Evolutionary conservation across 2,329 filamentous ascomycete genomes (phyloP).

Genomic region (Intubia oerlemansii): DNA sequence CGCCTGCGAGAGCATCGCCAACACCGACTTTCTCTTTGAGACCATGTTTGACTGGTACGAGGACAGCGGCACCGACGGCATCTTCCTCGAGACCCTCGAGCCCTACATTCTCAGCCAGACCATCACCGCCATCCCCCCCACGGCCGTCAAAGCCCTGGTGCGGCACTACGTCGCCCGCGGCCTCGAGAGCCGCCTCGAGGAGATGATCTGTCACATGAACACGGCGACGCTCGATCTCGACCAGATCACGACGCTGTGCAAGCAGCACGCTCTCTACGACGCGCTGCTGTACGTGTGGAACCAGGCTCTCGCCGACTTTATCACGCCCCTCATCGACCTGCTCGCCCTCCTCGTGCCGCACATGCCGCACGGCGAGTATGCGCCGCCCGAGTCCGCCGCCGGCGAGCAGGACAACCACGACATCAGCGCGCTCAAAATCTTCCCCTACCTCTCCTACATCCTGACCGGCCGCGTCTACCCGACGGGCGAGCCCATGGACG

Average conservation of each 20-base stretch:
- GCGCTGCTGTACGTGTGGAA: slow-evolving; percentile 97
- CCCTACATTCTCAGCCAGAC: slow-evolving; percentile 65
- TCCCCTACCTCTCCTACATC: slow-evolving; percentile 82
- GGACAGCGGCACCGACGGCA: slow-evolving; percentile 45
- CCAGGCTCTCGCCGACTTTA: slow-evolving; percentile 67
- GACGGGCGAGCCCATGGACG: slow-evolving; percentile 53
- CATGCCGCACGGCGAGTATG: slow-evolving; percentile 28
- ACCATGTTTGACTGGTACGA: slow-evolving; percentile 83
- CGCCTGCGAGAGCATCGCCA: slow-evolving; percentile 57
- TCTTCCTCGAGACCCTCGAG: slow-evolving; percentile 79
- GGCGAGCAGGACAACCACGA: slow-evolving; percentile 39
- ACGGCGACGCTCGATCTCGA: slow-evolving; percentile 84
- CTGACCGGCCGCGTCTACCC: slow-evolving; percentile 86
- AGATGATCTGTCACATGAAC: slow-evolving; percentile 85
- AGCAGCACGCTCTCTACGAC: slow-evolving; percentile 80
- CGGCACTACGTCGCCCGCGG: slow-evolving; percentile 58
- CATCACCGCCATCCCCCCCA: slow-evolving; percentile 56
- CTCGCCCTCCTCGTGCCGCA: slow-evolving; percentile 42
- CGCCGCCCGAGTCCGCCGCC: slow-evolving; percentile 21
- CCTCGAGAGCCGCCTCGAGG: slow-evolving; percentile 61
- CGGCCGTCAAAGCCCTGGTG: slow-evolving; percentile 70
- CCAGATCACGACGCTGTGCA: slow-evolving; percentile 76
- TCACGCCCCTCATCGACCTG: slow-evolving; percentile 75
- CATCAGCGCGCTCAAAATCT: slow-evolving; percentile 71
- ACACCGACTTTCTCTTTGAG: slow-evolving; percentile 73